Conservation (phyloP, 805 yeast genomes). For the Lachancea dasiensis region DNA sequence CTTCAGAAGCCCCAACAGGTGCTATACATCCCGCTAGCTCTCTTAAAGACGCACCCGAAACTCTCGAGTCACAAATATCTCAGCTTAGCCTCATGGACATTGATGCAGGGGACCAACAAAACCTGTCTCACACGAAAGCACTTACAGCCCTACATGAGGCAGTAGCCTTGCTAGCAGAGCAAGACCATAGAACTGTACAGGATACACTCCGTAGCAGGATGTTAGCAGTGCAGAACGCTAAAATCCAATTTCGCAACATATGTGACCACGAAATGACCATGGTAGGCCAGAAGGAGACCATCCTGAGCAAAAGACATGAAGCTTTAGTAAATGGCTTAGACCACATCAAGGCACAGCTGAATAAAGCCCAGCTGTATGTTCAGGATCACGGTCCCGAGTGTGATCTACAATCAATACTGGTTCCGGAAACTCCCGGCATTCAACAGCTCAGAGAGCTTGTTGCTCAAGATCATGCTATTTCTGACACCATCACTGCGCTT, state of each 20-base stretch:
- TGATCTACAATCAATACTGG: constrained; percentile 39
- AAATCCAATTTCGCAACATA: constrained; percentile 34
- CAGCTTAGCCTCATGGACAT: constrained; percentile 14
- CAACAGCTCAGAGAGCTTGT: constrained; percentile 47
- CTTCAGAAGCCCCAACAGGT: too few species aligned
- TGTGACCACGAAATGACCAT: constrained; percentile 32
- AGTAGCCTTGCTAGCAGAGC: constrained; percentile 11
- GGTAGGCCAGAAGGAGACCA: constrained; percentile 23
- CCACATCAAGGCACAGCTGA: constrained; percentile 28
- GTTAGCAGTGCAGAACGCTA: constrained; percentile 29
- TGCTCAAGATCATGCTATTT: constrained; percentile 63
- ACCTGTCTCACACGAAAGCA: constrained; percentile 15
- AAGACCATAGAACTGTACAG: constrained; percentile 9
- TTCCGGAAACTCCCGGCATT: constrained; percentile 47
- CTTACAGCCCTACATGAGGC: constrained; percentile 11
- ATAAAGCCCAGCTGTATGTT: constrained; percentile 26
- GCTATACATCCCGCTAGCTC: too few species aligned
- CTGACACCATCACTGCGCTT: constrained; percentile 58
- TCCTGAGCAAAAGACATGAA: constrained; percentile 27
- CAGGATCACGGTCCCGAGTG: constrained; percentile 24
- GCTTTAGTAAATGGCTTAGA: constrained; percentile 28
- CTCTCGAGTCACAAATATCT: neutral
- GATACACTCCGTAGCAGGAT: constrained; percentile 11
- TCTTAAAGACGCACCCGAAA: too few species aligned
- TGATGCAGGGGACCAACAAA: neutral